These are phyloP conservation scores for Pythium rishiriense DNA, from an alignment of 352 stramenopile species.

Conservation along the genomic window DNA sequence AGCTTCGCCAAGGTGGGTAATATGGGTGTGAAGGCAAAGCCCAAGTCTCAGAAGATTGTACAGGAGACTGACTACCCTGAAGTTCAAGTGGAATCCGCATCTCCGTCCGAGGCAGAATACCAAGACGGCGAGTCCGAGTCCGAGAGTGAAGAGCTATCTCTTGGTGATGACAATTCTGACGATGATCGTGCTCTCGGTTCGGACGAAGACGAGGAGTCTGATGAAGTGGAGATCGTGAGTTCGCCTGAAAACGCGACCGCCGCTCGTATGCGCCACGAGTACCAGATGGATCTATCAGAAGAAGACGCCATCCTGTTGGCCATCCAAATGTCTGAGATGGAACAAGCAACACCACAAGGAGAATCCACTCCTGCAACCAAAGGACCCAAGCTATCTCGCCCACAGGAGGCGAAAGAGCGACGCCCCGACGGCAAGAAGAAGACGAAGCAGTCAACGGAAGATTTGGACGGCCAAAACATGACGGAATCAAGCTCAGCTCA, in stretches of 20 bases:
- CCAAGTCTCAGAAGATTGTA: conserved; percentile 31
- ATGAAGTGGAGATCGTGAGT: conserved; percentile 18
- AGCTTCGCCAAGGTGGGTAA: conserved; percentile 40
- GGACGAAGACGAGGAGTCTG: conserved; percentile 41
- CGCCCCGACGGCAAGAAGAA: neutral
- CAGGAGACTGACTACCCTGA: conserved; percentile 34
- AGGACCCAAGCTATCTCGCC: neutral
- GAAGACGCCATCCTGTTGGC: conserved; percentile 44
- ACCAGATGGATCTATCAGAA: conserved; percentile 46
- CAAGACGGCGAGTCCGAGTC: conserved; percentile 50
- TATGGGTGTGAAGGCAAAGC: conserved; percentile 30
- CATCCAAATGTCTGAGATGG: conserved; percentile 50
- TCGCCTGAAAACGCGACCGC: conserved; percentile 34
- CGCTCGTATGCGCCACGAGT: conserved; percentile 37
- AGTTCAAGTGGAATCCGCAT: conserved; percentile 28
- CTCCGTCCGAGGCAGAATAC: conserved; percentile 39
- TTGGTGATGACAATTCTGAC: conserved; percentile 61
- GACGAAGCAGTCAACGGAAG: neutral
- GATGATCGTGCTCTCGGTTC: conserved; percentile 49
- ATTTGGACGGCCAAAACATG: neutral
- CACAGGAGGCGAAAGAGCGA: neutral
- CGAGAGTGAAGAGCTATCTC: conserved; percentile 43
- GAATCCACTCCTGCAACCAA: neutral
- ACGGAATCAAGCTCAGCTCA: neutral
- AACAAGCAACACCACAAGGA: conserved; percentile 21